Evolutionary conservation across 164 flowering plant genomes (phyloP), one percentile per base, ranked within the genome.

Genomic region (Taxillus chinensis): DNA sequence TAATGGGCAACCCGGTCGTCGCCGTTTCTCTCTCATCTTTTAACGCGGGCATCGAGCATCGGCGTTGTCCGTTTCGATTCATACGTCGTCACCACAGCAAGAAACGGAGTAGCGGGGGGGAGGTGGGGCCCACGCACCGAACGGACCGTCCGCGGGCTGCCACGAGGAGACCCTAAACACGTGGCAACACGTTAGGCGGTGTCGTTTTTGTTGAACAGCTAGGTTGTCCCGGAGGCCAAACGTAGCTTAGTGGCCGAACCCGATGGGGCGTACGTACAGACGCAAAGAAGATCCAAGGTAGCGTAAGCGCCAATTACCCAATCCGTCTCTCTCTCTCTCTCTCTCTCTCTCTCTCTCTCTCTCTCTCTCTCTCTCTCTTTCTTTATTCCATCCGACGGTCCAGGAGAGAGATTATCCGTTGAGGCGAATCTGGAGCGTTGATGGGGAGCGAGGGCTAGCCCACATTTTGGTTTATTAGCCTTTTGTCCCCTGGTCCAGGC

Each of bases 231-330:
- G 10, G 13, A 2, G 41, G 55, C 62, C 27, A 64, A 59, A 69
- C 79, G 78, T 73, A 65, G 72, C 67, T 63, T 56, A 56, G 67
- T 64, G 71, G 79, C 80, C 78, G 80, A 79, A 43, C 46, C 46
- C 8, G 10, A 43, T 9, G 8, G 71, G 52, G 71, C 74, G 71
- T 61, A 74, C 71, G 73, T 68, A 74, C 65, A 78, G 84, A 83
- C 86, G 86, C 85, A 75, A 82, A 74, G 79, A 77, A 80, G 73
- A 76, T 71, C 79, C 80, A 69, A 77, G 77, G 79, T 73, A 80
- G 82, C 91, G 89, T 84, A 84, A 77, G 85, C 86, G 86, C 86
- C 87, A 78, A 79, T 27, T 27, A 72, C 68, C 63, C 70, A 51
- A 51, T 51, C 54, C 8, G 8, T 9, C 63, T 56, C 73, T 53